Evolutionary conservation across 1,139 yeast species (phyloP).

Genomic region (Saccharomyces hybrid): DNA sequence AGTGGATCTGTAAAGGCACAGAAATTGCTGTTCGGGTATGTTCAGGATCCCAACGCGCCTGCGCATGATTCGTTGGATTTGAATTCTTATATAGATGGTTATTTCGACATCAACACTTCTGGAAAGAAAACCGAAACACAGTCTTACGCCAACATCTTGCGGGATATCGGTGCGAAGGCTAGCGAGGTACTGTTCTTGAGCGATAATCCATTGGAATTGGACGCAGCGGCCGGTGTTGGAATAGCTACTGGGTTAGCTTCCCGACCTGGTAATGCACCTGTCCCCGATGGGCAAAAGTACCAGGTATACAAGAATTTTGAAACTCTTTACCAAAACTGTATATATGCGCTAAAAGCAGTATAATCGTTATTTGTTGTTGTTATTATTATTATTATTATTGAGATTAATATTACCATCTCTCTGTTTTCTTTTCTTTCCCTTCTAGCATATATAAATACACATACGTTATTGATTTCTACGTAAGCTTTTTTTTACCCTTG

Average conservation of each 20-base stretch:
- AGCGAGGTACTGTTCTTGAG: slow-evolving; percentile 56
- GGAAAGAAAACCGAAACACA: slow-evolving; percentile 57
- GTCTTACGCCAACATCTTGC: slow-evolving; percentile 55
- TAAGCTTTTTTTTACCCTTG: neutral
- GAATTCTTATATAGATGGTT: slow-evolving; percentile 50
- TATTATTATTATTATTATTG: neutral
- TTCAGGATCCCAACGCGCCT: slow-evolving; percentile 30
- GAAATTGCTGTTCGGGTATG: slow-evolving; percentile 63
- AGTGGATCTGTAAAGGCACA: slow-evolving; percentile 92
- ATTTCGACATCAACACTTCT: slow-evolving; percentile 79
- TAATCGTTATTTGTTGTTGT: neutral
- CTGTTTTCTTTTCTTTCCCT: neutral
- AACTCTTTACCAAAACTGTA: neutral
- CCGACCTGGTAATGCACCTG: slow-evolving; percentile 69
- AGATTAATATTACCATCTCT: neutral
- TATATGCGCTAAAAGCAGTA: neutral
- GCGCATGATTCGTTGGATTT: slow-evolving; percentile 37
- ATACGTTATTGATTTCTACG: neutral
- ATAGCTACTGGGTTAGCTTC: slow-evolving; percentile 51
- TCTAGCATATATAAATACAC: neutral
- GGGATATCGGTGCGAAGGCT: slow-evolving; percentile 36
- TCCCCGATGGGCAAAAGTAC: slow-evolving; percentile 29
- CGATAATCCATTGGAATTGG: slow-evolving; percentile 61
- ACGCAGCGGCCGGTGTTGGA: slow-evolving; percentile 68
- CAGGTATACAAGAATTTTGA: slow-evolving; percentile 4